phyloP scores from a whole-genome alignment of 257 asterid species.

The Plantago major region DNA sequence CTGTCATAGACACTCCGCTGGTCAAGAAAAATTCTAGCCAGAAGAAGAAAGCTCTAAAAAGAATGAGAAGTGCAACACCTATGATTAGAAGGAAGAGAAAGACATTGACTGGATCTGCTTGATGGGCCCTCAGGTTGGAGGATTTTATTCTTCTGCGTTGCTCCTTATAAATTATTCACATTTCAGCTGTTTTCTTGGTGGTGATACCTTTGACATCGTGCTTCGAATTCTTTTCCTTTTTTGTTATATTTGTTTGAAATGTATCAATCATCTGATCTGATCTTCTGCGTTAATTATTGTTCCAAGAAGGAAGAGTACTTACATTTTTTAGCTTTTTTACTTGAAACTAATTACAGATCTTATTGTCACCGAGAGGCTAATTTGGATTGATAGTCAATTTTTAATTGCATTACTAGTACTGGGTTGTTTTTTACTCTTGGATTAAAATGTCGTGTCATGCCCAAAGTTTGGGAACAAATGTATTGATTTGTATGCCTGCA shows the following conservation, averaged over 20 bases:
- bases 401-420: too few species aligned
- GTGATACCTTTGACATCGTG: conserved; percentile 16
- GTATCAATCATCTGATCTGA: conserved; percentile 18
- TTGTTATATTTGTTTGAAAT: conserved; percentile 9
- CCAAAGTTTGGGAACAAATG: too few species aligned
- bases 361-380: background rate
- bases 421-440: too few species aligned
- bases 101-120: conserved; percentile 24
- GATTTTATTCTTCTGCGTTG: conserved; percentile 21
- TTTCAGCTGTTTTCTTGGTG: conserved; percentile 15
- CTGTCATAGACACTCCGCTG: conserved; percentile 57
- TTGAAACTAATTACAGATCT: background rate
- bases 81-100: conserved; percentile 32
- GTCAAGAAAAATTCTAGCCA: conserved; percentile 41
- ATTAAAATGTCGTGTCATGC: too few species aligned
- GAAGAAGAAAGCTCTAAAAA: conserved; percentile 46
- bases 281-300: conserved; percentile 4
- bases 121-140: conserved; percentile 29
- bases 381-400: background rate
- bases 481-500: too few species aligned
- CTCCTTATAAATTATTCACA: conserved; percentile 17
- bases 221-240: background rate
- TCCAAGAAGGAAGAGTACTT: conserved; percentile 9
- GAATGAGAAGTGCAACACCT: conserved; percentile 30
- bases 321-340: background rate